These are phyloP conservation scores for Lolium rigidum DNA, from an alignment of 176 grass and related monocot genomes.

Conservation along the genomic window DNA sequence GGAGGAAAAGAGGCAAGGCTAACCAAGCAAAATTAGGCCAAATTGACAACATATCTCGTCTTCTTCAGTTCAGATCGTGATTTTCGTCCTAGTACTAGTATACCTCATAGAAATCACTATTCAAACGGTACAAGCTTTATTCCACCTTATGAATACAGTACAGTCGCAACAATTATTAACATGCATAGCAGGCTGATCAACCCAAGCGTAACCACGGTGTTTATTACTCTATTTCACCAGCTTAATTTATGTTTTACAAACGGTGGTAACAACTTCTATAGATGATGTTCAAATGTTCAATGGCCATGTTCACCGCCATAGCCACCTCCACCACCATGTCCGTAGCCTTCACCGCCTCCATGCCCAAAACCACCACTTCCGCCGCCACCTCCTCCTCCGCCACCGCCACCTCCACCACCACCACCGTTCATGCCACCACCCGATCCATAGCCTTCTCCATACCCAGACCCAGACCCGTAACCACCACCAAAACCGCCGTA, in stretches of 20 bases:
- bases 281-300: not conserved
- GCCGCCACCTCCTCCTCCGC: not conserved
- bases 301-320: not conserved
- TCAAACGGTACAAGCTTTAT: not conserved
- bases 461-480: not conserved
- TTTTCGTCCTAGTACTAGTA: too few relatives aligned
- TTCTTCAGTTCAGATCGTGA: too few relatives aligned
- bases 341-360: not conserved
- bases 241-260: not conserved
- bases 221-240: not conserved
- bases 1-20: too few relatives aligned
- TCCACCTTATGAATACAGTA: not conserved
- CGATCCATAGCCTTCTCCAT: slow-evolving; percentile 1
- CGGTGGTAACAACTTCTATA: not conserved
- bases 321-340: not conserved
- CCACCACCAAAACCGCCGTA: not conserved
- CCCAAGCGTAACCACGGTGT: not conserved
- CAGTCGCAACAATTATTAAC: not conserved
- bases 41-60: too few relatives aligned
- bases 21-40: too few relatives aligned
- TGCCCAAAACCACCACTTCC: not conserved
- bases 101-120: not conserved
- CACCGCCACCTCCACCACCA: not conserved
- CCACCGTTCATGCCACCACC: not conserved
- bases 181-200: not conserved